Evolutionary conservation across 768 basidiomycete genomes (phyloP).

Genomic region (Rhizopogon vulgaris): DNA sequence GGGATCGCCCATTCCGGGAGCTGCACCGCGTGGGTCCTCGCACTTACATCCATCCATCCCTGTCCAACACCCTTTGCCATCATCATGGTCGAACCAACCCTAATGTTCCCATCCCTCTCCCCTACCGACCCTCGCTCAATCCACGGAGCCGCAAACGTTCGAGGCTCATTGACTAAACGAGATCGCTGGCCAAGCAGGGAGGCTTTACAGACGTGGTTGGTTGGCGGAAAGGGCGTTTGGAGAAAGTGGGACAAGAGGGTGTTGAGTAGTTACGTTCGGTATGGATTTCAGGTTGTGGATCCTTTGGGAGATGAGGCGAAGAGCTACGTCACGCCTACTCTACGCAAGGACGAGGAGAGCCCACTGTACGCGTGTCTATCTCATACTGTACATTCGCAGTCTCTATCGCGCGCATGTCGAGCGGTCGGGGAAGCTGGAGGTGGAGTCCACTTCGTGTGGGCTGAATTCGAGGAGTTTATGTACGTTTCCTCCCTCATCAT

Average conservation of each 20-base stretch:
- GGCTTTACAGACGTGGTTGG: constrained; percentile 15
- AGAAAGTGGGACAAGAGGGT: neutral
- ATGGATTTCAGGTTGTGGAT: neutral
- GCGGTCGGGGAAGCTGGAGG: constrained; percentile 7
- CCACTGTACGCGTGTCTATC: constrained; percentile 16
- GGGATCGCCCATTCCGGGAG: constrained; percentile 24
- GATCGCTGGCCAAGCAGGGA: constrained; percentile 21
- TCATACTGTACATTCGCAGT: constrained; percentile 20
- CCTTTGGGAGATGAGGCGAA: neutral
- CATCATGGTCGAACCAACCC: constrained; percentile 23
- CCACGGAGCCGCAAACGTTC: constrained; percentile 25
- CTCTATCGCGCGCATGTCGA: constrained; percentile 15
- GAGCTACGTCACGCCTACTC: constrained; percentile 12
- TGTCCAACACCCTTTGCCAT: constrained; percentile 8
- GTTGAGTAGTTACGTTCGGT: neutral
- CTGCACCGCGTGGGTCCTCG: constrained; percentile 16
- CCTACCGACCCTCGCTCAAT: constrained; percentile 20
- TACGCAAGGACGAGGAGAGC: constrained; percentile 27
- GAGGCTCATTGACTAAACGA: constrained; percentile 19
- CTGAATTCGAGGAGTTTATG: constrained; percentile 25
- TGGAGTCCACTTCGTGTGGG: constrained; percentile 25
- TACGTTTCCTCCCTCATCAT: neutral
- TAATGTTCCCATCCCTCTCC: constrained; percentile 25
- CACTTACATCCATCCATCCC: neutral
- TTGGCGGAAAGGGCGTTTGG: neutral